Conservation (phyloP, 805 yeast species). For the Saccharomycopsis lassenensis region DNA sequence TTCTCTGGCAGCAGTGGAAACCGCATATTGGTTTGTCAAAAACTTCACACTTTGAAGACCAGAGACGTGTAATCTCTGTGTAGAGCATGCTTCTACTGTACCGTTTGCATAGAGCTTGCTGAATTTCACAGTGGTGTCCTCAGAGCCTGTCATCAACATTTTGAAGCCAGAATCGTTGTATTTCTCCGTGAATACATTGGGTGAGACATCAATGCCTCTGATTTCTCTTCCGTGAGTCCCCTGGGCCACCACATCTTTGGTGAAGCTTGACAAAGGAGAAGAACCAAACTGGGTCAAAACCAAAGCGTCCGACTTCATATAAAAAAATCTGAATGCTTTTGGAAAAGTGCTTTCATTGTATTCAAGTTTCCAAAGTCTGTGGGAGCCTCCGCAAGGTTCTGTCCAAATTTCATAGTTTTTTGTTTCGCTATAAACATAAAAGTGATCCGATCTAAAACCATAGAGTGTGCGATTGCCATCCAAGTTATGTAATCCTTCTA, state of each 20-base stretch:
- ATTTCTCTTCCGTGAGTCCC: constrained; percentile 93
- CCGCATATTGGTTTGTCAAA: constrained; percentile 35
- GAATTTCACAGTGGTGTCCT: constrained; percentile 73
- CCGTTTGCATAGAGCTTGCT: constrained; percentile 35
- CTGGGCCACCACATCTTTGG: constrained; percentile 27
- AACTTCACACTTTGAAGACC: constrained; percentile 73
- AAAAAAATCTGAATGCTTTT: constrained; percentile 36
- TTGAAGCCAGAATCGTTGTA: constrained; percentile 20
- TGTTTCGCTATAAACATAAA: constrained; percentile 77
- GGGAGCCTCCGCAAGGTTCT: constrained; percentile 85
- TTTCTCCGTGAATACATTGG: constrained; percentile 19
- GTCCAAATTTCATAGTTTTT: constrained; percentile 56
- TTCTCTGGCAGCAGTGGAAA: constrained; percentile 73
- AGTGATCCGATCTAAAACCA: constrained; percentile 75
- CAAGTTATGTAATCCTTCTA: constrained; percentile 59
- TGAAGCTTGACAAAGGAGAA: constrained; percentile 5
- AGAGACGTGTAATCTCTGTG: constrained; percentile 73
- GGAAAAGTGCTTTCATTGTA: constrained; percentile 19
- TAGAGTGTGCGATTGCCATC: constrained; percentile 29
- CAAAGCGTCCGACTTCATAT: constrained; percentile 46
- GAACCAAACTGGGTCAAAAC: constrained; percentile 28
- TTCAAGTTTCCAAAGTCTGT: constrained; percentile 64
- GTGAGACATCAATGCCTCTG: constrained; percentile 55
- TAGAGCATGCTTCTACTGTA: constrained; percentile 37
- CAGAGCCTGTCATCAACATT: constrained; percentile 64